Evolutionary conservation across 768 basidiomycete species (phyloP), one percentile per base, ranked within the genome.

Genomic region (Infundibulicybe gibba): DNA sequence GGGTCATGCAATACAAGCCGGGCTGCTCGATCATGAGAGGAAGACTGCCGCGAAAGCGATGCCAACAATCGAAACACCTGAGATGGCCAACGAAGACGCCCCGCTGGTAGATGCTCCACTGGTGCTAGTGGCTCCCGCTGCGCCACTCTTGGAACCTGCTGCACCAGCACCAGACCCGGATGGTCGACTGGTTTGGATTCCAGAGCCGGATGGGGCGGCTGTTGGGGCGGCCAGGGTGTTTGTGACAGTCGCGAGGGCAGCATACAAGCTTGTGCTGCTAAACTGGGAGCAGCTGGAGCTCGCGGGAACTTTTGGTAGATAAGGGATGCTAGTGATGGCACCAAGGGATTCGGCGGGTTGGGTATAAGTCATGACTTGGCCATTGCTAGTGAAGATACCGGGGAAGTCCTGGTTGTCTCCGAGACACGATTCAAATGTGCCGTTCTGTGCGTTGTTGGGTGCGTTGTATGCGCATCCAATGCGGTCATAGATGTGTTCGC

Each of bases 391-490:
- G 52, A 71, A 74, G 17, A 66, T 45, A 16, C 87, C 87, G 6
- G 81, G 80, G 43, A 71, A 72, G 13, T 72, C 70, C 69, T 83
- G 80, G 58, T 78, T 68, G n/a, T 87, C 85, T 17, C 81, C 80
- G 8, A 76, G 58, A 67, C 90, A 92, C 6, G 72, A 65, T 48
- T 81, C 78, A 65, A 87, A 91, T 0, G 70, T 68, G 21, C 75
- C 77, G 39, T 81, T 68, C 41, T 73, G 60, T 32, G 85, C 84
- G 31, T 69, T 63, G 61, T 76, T 80, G 13, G 89, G 89, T 14
- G 77, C 83, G 60, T 90, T 91, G 71, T 81, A 90, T 2, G 51
- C 57, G 54, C 85, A 84, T 9, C 90, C 90, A 43, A 89, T 82
- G 48, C 83, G 84, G 58, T 90, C 87, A 49, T 70, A 84, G 50